Percentiles rank a stretch among this genome's conserved stretches.
Conservation (phyloP, 495 filamentous ascomycete species). For the Talaromyces stipitatus region DNA sequence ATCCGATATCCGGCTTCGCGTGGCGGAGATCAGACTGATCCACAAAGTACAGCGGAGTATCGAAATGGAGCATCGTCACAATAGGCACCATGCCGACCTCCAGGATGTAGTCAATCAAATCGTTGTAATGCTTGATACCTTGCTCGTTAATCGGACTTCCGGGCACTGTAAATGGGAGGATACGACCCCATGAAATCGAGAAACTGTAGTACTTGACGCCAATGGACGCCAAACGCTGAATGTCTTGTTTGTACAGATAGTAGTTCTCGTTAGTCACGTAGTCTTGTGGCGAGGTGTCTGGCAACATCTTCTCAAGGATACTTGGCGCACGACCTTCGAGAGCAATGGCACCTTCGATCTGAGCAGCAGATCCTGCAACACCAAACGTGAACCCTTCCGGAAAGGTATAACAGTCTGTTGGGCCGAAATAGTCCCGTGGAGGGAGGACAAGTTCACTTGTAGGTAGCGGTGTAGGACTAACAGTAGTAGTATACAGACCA, state of each 20-base stretch:
- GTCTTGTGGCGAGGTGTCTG: constrained; percentile 16
- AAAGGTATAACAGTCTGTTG: constrained; percentile 22
- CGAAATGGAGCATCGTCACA: constrained; percentile 36
- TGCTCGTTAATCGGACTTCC: constrained; percentile 36
- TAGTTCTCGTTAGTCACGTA: constrained; percentile 41
- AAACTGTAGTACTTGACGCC: constrained; percentile 43
- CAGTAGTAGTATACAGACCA: constrained; percentile 24
- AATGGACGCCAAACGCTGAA: constrained; percentile 37
- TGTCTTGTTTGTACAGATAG: constrained; percentile 45
- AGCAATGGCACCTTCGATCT: constrained; percentile 40
- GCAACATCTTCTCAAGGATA: constrained; percentile 25
- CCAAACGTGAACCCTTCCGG: constrained; percentile 45
- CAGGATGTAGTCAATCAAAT: constrained; percentile 35
- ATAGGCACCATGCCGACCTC: constrained; percentile 33
- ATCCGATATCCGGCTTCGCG: constrained; percentile 19
- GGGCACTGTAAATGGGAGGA: constrained; percentile 34
- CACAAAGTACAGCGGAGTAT: constrained; percentile 26
- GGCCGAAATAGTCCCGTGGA: constrained; percentile 21
- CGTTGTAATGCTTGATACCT: constrained; percentile 37
- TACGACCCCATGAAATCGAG: constrained; percentile 36
- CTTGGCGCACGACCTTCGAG: constrained; percentile 36
- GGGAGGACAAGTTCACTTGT: constrained; percentile 27
- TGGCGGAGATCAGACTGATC: constrained; percentile 15
- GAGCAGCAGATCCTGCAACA: constrained; percentile 40
- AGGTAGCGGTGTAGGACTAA: constrained; percentile 25